Evolutionary conservation across 2,329 filamentous ascomycete species (phyloP).

Genomic region (Pezicula rhizophila): DNA sequence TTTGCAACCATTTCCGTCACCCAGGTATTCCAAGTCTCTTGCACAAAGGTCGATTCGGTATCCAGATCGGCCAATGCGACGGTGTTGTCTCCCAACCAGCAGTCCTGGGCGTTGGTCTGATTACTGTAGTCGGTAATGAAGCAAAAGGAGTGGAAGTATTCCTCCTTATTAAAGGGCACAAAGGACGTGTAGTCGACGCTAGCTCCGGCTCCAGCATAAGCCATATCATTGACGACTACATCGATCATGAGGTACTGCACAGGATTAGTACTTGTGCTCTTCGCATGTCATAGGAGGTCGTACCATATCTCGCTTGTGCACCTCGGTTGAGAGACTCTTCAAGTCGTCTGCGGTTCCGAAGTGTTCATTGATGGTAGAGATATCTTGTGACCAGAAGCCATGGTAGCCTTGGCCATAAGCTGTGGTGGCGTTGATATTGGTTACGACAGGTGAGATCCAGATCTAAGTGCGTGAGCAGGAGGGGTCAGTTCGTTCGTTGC

Average conservation of each 20-base stretch:
- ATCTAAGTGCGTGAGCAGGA: slow-evolving; percentile 4
- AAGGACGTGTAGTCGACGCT: slow-evolving; percentile 47
- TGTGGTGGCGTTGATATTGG: slow-evolving; percentile 31
- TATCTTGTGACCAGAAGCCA: slow-evolving; percentile 38
- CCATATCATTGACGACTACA: slow-evolving; percentile 52
- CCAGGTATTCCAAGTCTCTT: slow-evolving; percentile 10
- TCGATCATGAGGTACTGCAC: slow-evolving; percentile 51
- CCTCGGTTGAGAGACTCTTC: slow-evolving; percentile 45
- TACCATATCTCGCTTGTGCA: slow-evolving; percentile 46
- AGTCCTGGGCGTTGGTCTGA: slow-evolving; percentile 33
- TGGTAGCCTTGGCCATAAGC: slow-evolving; percentile 34
- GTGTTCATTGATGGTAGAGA: slow-evolving; percentile 47
- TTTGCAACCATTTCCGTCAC: slow-evolving; percentile 11
- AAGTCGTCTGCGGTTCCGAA: slow-evolving; percentile 56
- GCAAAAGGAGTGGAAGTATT: slow-evolving; percentile 57
- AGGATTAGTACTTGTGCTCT: background rate
- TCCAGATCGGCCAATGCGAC: slow-evolving; percentile 3
- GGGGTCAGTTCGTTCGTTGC: background rate
- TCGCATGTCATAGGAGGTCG: background rate
- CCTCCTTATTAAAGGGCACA: slow-evolving; percentile 47
- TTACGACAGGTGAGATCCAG: slow-evolving; percentile 38
- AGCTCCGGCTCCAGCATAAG: slow-evolving; percentile 38
- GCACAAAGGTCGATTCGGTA: slow-evolving; percentile 6
- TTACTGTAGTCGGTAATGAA: slow-evolving; percentile 47
- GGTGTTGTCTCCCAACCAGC: slow-evolving; percentile 35